A percentile compares a stretch with the other conserved stretches of the same genome.
Evolutionary conservation across 192 early-diverging fungal genomes (phyloP).

Genomic region (Paraglomus brasilianum): DNA sequence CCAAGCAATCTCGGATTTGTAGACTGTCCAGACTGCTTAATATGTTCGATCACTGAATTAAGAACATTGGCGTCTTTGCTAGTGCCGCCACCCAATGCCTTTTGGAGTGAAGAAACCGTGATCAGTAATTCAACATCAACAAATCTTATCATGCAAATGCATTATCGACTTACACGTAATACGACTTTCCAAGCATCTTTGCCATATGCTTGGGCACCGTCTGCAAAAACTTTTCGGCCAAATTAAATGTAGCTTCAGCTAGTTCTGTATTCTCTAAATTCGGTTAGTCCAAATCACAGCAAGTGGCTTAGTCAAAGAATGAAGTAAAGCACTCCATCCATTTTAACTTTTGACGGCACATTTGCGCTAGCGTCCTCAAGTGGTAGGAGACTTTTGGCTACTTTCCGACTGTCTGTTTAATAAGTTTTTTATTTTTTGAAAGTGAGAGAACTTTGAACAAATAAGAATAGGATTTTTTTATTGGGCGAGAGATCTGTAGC

Average conservation of each 20-base stretch:
- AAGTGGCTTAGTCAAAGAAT: constrained; percentile 6
- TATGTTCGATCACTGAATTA: too few relatives aligned
- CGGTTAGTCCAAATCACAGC: background rate
- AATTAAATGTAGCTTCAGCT: background rate
- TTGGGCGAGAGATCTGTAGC: background rate
- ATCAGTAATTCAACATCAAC: too few relatives aligned
- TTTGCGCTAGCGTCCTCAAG: background rate
- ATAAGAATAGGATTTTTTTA: constrained; percentile 2
- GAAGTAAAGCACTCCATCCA: constrained; percentile 13
- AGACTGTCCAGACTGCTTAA: too few relatives aligned
- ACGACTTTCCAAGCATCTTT: constrained; percentile 11
- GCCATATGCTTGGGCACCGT: background rate
- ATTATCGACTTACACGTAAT: constrained; percentile 14
- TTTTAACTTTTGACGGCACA: background rate
- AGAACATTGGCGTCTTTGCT: too few relatives aligned
- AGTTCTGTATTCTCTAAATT: background rate
- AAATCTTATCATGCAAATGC: too few relatives aligned
- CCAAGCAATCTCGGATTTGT: constrained; percentile 3
- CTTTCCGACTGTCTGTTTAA: too few relatives aligned
- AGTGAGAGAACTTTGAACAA: background rate
- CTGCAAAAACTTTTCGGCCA: constrained; percentile 1
- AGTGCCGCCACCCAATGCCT: too few relatives aligned
- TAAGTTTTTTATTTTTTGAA: background rate
- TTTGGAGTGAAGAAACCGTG: too few relatives aligned
- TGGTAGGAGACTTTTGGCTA: background rate